These are phyloP conservation scores for Cutaneotrichosporon dermatis DNA, from an alignment of 1,284 basidiomycete genomes.

Conservation along the genomic window DNA sequence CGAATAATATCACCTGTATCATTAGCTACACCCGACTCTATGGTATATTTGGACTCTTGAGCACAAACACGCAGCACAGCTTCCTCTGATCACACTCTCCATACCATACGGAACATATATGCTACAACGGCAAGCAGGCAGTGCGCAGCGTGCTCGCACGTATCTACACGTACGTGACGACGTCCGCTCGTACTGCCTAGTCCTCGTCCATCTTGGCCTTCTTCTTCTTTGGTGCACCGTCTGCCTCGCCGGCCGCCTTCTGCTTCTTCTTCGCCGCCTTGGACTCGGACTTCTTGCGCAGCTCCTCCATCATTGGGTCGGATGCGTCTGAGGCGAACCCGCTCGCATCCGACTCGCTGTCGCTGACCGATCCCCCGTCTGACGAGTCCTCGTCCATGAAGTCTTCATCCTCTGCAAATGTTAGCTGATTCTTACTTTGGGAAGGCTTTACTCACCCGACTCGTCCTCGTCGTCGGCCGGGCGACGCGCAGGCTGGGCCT, in stretches of 20 bases:
- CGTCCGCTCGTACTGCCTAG: background rate
- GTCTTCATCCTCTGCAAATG: constrained; percentile 65
- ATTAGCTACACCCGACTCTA: background rate
- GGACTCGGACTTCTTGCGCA: constrained; percentile 54
- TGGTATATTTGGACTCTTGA: background rate
- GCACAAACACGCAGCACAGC: no score
- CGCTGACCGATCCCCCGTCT: constrained; percentile 77
- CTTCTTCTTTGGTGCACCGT: constrained; percentile 33
- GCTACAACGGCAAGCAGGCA: constrained; percentile 1
- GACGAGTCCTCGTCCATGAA: constrained; percentile 79
- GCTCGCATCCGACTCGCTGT: constrained; percentile 60
- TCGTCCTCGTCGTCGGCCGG: constrained; percentile 62
- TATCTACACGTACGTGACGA: background rate
- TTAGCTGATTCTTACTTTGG: background rate
- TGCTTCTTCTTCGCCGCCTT: constrained; percentile 51
- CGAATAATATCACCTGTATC: background rate
- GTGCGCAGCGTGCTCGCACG: background rate
- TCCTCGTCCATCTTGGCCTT: constrained; percentile 37
- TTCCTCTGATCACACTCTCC: background rate
- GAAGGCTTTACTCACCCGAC: constrained; percentile 58
- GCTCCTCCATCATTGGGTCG: constrained; percentile 65
- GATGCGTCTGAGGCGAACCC: constrained; percentile 51
- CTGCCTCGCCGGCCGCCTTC: constrained; percentile 26
- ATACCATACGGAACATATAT: background rate
- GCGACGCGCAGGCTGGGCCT: constrained; percentile 52